Evolutionary conservation across 352 stramenopile species (phyloP).

Genomic region (Phytophthora sp.): DNA sequence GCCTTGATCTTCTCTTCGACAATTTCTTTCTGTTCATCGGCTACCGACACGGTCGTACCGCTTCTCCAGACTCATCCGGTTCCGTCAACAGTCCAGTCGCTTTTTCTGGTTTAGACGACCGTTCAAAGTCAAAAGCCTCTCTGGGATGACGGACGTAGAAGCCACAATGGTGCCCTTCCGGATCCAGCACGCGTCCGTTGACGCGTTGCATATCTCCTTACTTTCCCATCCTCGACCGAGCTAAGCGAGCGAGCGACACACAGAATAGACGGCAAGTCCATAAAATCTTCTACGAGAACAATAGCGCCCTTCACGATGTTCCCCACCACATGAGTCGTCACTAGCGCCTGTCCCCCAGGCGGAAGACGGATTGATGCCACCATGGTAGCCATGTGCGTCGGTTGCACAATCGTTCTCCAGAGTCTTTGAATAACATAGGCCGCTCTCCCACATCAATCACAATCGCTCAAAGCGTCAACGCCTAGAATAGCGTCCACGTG

Average conservation of each 20-base stretch:
- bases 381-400: background rate
- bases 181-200: too few species aligned
- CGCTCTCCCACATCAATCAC: slow-evolving; percentile 4
- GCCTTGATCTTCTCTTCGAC: too few species aligned
- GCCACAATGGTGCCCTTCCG: background rate
- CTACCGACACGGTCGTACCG: too few species aligned
- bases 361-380: background rate
- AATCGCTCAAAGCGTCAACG: too few species aligned
- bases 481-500: too few species aligned
- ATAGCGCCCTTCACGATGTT: background rate
- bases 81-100: too few species aligned
- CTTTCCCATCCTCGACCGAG: background rate
- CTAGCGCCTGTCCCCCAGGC: background rate
- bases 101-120: too few species aligned
- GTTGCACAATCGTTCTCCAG: background rate
- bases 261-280: background rate
- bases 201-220: slow-evolving; percentile 6
- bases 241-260: slow-evolving; percentile 4
- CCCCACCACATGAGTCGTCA: background rate
- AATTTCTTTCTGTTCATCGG: too few species aligned
- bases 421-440: background rate
- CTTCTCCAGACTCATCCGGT: too few species aligned
- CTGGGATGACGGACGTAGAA: too few species aligned
- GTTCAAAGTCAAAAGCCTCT: too few species aligned
- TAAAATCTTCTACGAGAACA: background rate